phyloP scores from a whole-genome alignment of 257 asterid genomes.

The Solanum pinnatisectum region DNA sequence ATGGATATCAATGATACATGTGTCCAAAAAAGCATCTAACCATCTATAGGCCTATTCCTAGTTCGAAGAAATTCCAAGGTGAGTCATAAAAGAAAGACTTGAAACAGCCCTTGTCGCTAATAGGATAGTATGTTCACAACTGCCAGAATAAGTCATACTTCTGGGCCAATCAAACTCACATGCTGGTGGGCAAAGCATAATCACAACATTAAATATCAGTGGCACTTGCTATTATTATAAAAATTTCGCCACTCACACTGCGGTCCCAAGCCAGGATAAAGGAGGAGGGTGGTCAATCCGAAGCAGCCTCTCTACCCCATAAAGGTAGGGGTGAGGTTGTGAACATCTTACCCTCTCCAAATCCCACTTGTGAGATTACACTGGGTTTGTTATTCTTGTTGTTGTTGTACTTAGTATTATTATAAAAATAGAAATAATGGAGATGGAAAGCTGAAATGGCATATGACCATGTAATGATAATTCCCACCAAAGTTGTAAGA shows the following conservation, averaged over 20 bases:
- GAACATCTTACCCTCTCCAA: not conserved
- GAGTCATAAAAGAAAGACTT: not conserved
- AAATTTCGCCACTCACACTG: not conserved
- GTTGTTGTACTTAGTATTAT: not conserved
- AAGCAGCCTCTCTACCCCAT: not conserved
- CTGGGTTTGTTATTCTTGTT: not conserved
- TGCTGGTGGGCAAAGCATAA: not conserved
- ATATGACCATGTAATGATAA: not conserved
- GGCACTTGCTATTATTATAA: not conserved
- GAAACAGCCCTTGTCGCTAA: not conserved
- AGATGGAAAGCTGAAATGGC: not conserved
- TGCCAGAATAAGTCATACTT: not conserved
- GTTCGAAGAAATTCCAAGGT: not conserved
- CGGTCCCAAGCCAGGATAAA: not conserved
- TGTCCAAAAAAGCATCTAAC: not conserved
- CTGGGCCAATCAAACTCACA: not conserved
- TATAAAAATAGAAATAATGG: not conserved
- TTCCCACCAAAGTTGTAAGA: not conserved
- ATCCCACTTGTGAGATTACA: not conserved
- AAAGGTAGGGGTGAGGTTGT: not conserved
- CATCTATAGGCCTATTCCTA: not conserved
- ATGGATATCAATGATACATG: not conserved
- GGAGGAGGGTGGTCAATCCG: not conserved
- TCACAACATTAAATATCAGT: not conserved
- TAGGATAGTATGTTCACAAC: not conserved